Evolutionary conservation across 2,329 filamentous ascomycete species (phyloP), one percentile per base, ranked within the genome.

Genomic region (Sclerotinia glacialis): DNA sequence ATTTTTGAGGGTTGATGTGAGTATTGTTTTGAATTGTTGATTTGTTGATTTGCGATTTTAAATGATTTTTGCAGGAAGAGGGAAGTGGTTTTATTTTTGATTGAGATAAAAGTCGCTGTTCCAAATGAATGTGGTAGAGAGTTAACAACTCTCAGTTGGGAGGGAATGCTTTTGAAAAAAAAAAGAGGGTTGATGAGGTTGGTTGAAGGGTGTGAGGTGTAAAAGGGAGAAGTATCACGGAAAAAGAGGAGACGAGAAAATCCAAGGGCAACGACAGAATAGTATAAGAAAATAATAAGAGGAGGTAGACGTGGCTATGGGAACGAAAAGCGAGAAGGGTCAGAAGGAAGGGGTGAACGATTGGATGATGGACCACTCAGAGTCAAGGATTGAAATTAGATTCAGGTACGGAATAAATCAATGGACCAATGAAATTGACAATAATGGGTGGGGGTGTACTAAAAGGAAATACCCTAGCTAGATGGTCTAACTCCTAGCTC

Each of bases 41-140:
- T 23, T 18, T 56, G 63, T 52, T 64, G 44, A 54, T 64, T 67
- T 50, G 31, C 2, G 66, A 64, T 54, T 47, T 62, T 50, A 58
- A 46, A 67, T 60, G 49, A 56, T 44, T 59, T 40, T 67, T 68
- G 62, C 37, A 67, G 67, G 62, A 50, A 31, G 67, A 69, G 64
- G 31, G 56, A 42, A 61, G 55, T 50, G 23, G 28, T 62, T 60
- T 64, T 56, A 42, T 59, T 31, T 63, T n/a, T n/a, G n/a, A n/a
- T n/a, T 62, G 67, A 70, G 67, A 69, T 50, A 58, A 54, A 69
- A 67, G 65, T 68, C 69, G 72, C 71, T 71, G 70, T 76, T 77
- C 75, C 74, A 77, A 77, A 77, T 69, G 75, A 77, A 74, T 76
- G 75, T 77, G 75, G 72, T 74, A 73, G 75, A 77, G 75, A 74